Conservation (phyloP, 768 basidiomycete species). For the Amanita inopinata region DNA sequence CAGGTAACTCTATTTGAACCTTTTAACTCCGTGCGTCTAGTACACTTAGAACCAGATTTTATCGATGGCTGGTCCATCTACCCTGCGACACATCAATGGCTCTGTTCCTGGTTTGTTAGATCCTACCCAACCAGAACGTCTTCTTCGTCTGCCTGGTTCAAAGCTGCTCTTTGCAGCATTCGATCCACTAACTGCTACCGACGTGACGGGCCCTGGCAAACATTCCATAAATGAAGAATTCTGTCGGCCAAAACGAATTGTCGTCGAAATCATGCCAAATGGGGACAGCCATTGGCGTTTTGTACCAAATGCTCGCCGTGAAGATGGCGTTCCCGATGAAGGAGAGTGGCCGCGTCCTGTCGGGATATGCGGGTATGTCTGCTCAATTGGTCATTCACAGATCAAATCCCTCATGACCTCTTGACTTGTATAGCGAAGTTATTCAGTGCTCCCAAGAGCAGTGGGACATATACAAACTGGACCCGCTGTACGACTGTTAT, state of each 20-base stretch:
- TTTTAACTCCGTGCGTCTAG: too few species aligned
- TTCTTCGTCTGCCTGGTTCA: conserved; percentile 51
- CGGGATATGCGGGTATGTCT: conserved; percentile 58
- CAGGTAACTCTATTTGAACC: too few species aligned
- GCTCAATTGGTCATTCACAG: neutral
- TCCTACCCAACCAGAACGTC: conserved; percentile 45
- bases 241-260: conserved; percentile 58
- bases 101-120: conserved; percentile 58
- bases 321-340: conserved; percentile 51
- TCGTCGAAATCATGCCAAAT: conserved; percentile 55
- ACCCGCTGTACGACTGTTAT: conserved; percentile 60
- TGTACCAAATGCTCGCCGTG: conserved; percentile 58
- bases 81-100: conserved; percentile 24
- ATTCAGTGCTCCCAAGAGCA: conserved; percentile 59
- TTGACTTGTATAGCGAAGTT: conserved; percentile 27
- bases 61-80: neutral
- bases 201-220: conserved; percentile 26
- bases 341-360: conserved; percentile 63
- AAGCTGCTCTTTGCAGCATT: conserved; percentile 67
- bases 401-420: neutral
- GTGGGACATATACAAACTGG: conserved; percentile 82
- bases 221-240: conserved; percentile 36
- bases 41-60: too few species aligned
- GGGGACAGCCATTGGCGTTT: conserved; percentile 62
- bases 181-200: conserved; percentile 55